Conservation (phyloP, 2,329 filamentous ascomycete genomes). For the Claviceps digitariae region DNA sequence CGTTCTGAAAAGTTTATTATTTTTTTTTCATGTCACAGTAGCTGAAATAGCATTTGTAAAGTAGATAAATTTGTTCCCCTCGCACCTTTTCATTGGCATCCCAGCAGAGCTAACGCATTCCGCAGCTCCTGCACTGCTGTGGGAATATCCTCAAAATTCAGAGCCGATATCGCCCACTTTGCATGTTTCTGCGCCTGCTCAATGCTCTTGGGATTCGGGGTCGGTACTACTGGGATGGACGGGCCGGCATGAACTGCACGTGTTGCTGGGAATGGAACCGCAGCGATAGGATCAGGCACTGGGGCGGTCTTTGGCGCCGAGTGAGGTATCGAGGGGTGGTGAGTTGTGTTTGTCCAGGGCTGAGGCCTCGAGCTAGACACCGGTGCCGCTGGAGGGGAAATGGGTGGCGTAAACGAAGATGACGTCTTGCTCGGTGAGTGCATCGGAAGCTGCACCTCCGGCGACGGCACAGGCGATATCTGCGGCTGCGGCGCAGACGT, state of each 20-base stretch:
- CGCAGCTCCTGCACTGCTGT: constrained; percentile 80
- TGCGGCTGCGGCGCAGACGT: constrained; percentile 11
- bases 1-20: too few relatives aligned
- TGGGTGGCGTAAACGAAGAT: constrained; percentile 11
- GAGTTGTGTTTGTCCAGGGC: constrained; percentile 8
- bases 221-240: constrained; percentile 2
- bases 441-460: constrained; percentile 12
- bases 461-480: constrained; percentile 7
- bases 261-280: constrained; percentile 7
- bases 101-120: constrained; percentile 57
- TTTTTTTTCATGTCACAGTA: too few relatives aligned
- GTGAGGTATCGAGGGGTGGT: constrained; percentile 1
- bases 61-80: too few relatives aligned
- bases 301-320: not conserved
- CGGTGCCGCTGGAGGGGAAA: constrained; percentile 4
- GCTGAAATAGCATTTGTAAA: too few relatives aligned
- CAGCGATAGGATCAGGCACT: not conserved
- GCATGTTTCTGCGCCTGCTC: constrained; percentile 84
- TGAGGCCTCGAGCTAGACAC: constrained; percentile 3
- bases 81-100: constrained; percentile 30
- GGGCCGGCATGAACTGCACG: constrained; percentile 2
- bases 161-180: constrained; percentile 88
- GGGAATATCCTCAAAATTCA: constrained; percentile 90
- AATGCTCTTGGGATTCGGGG: constrained; percentile 42
- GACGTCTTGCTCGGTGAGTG: constrained; percentile 15